These are phyloP conservation scores for Setaria italica DNA, from an alignment of 202 grass and related monocot genomes.

Conservation along the genomic window DNA sequence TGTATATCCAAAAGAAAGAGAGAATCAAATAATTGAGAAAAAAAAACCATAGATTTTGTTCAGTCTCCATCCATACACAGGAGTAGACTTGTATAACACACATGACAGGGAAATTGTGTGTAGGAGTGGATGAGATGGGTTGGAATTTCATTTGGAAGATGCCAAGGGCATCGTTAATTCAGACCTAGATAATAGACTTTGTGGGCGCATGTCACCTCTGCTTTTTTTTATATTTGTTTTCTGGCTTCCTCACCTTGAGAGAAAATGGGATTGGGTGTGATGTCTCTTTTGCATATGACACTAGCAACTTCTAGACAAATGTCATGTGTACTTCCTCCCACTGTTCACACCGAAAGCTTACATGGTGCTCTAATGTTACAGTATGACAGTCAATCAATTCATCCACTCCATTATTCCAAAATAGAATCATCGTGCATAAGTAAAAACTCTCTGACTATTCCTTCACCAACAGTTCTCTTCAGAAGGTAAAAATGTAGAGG, in stretches of 20 bases:
- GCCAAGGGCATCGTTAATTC: constrained; percentile 32
- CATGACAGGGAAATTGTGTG: background rate
- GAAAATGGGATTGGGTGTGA: constrained; percentile 35
- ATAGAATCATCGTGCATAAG: background rate
- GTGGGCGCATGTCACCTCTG: constrained; percentile 32
- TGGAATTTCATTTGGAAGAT: constrained; percentile 38
- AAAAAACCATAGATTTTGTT: background rate
- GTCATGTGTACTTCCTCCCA: constrained; percentile 23
- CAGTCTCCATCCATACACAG: constrained; percentile 25
- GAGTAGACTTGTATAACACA: constrained; percentile 35
- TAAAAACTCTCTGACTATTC: background rate
- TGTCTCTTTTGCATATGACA: constrained; percentile 45
- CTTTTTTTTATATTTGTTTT: background rate
- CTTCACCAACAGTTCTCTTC: background rate
- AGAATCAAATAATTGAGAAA: constrained; percentile 11
- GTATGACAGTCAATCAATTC: constrained; percentile 4
- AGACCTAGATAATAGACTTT: constrained; percentile 42
- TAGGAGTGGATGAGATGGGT: constrained; percentile 16
- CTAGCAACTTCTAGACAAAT: constrained; percentile 37
- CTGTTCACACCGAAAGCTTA: constrained; percentile 54
- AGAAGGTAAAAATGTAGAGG: background rate
- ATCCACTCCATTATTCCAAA: constrained; percentile 22
- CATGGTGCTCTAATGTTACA: background rate
- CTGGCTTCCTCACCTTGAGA: constrained; percentile 37
- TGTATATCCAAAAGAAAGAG: constrained; percentile 23